Base-by-base conservation (phyloP, 768 basidiomycete genomes). In the Melanogaster broomeanus region DNA sequence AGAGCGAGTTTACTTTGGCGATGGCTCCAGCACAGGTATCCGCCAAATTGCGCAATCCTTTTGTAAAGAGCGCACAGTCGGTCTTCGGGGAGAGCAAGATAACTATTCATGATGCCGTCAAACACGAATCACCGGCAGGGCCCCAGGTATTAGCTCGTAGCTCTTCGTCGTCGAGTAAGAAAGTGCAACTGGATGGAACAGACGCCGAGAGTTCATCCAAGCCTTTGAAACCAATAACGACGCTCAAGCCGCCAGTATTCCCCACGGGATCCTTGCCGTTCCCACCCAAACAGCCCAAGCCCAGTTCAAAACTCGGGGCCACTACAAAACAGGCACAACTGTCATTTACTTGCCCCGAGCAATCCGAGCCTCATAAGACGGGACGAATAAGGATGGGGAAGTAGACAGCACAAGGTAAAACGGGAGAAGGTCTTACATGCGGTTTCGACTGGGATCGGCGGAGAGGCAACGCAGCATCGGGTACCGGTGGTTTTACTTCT, bases 201-300 rank as follows among this genome's bases (percentile, higher is more conserved):
- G 45, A 34, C 25, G 6, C 18, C 18, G 40, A 38, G 19, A 22
- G 39, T 24, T 30, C 24, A 13, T 0, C 4, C 27, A 68, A 63
- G 16, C 54, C 55, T 8, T 45, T 69, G 54, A 67, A 59, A 48
- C 69, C 65, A 15, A 69, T 69, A 45, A 71, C 67, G 9, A 46
- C 57, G 6, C 37, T 71, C 28, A 65, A 56, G 8, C 63, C 63
- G 19, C 67, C 67, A 6, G 50, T 59, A 25, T 67, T 67, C 40
- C 59, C 65, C 19, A 71, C 61, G 51, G 62, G 63, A 3, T 33
- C 59, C n/a, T 24, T 58, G 22, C 56, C 58, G 16, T n/a, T 47
- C 34, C 40, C 44, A 7, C 44, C 18, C 10, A 22, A 19, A 11
- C 12, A 35, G 6, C 24, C 54, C 15, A 56, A 25, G 8, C 49